Evolutionary conservation across 345 rosid genomes (phyloP), one percentile per base, ranked within the genome.

Genomic region (Hypericum perforatum): DNA sequence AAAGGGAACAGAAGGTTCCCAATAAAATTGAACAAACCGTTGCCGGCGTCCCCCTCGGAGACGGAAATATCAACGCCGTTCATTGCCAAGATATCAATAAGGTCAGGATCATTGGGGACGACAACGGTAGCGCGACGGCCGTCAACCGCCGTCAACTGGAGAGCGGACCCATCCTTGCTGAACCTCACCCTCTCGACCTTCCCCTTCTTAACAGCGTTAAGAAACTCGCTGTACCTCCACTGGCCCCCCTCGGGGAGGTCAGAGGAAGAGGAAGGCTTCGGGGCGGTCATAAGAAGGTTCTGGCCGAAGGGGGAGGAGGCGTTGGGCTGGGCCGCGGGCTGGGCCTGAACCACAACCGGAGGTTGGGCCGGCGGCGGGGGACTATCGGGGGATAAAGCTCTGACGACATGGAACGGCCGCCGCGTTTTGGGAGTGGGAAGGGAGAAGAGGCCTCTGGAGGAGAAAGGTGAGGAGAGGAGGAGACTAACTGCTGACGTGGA

Each of bases 171-270:
- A 45, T 83, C 90, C 69, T 83, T 83, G 61, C 82, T 84, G 70
- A 84, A 84, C 14, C 84, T 79, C 12, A 85, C 94, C 49, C 89
- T 70, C 61, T 85, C 89, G 13, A 84, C 84, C 53, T 79, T 79
- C 16, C 94, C 94, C 52, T 77, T 79, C 73, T 77, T 84, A 47
- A 84, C 94, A 0, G 94, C 88, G 62, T 76, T 85, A 39, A 85
- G 62, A 46, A 85, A 81, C 74, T 85, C 94, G 64, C 86, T 85
- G 89, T 85, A 85, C 0, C 89, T 71, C 86, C 94, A 85, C 55
- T 81, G 84, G 12, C 59, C 70, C 10, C 94, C 82, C 13, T 85
- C 89, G 5, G 94, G 92, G 39, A 84, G 76, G 58, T 78, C 88
- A 1, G 85, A 60, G 43, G 59, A 71, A 12, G 78, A 67, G 49